Evolutionary conservation across 352 stramenopile species (phyloP).

Genomic region (Aphanomyces stellatus): DNA sequence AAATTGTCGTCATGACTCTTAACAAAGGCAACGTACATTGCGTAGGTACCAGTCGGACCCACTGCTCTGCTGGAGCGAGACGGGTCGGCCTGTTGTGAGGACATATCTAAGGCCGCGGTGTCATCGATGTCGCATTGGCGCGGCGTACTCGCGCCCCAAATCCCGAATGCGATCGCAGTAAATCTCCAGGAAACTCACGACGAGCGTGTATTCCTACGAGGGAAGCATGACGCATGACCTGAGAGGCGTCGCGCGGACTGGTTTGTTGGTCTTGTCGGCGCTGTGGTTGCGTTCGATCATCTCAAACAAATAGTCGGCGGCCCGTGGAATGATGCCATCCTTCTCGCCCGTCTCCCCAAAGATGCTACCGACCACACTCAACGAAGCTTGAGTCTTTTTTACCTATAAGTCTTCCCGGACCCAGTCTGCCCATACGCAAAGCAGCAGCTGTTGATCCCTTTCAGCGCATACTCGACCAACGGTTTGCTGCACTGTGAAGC

Average conservation of each 20-base stretch:
- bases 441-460: slow-evolving; percentile 90
- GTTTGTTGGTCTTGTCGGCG: slow-evolving; percentile 28
- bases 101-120: slow-evolving; percentile 36
- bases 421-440: slow-evolving; percentile 90
- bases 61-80: slow-evolving; percentile 74
- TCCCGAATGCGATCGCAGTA: slow-evolving; percentile 91
- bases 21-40: slow-evolving; percentile 30
- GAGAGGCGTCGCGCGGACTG: slow-evolving; percentile 22
- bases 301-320: slow-evolving; percentile 86
- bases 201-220: slow-evolving; percentile 64
- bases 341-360: slow-evolving; percentile 84
- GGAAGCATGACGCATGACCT: background rate
- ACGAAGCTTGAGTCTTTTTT: slow-evolving; percentile 1
- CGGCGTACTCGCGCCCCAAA: slow-evolving; percentile 75
- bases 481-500: slow-evolving; percentile 57
- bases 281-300: slow-evolving; percentile 52
- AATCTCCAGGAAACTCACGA: slow-evolving; percentile 90
- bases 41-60: slow-evolving; percentile 75
- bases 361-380: slow-evolving; percentile 37
- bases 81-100: slow-evolving; percentile 48
- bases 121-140: background rate
- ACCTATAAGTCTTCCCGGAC: slow-evolving; percentile 79
- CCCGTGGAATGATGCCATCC: slow-evolving; percentile 78
- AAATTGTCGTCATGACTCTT: slow-evolving; percentile 2
- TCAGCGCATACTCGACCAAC: slow-evolving; percentile 85